A percentile compares a stretch with the other conserved stretches of the same genome.
Evolutionary conservation across 768 basidiomycete species (phyloP).

Genomic region (Mycena indigotica): DNA sequence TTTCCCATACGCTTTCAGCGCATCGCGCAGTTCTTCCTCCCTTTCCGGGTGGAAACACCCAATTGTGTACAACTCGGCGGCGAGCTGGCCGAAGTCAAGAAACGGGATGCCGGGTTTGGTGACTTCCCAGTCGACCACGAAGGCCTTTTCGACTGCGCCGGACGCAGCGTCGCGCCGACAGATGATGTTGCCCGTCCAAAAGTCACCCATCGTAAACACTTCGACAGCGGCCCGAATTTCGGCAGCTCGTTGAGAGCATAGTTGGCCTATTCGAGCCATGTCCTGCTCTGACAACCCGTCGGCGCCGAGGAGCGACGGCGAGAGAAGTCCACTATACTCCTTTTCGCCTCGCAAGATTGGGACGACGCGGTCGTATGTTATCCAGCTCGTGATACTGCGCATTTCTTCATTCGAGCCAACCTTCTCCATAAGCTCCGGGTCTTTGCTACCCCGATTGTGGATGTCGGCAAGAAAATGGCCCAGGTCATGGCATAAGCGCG

Average conservation of each 20-base stretch:
- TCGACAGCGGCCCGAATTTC: background rate
- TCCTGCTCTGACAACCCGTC: conserved; percentile 21
- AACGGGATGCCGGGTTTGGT: conserved; percentile 43
- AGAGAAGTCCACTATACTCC: conserved; percentile 28
- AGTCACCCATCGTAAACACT: conserved; percentile 35
- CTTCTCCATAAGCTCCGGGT: conserved; percentile 4
- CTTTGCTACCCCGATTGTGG: conserved; percentile 33
- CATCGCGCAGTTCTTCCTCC: background rate
- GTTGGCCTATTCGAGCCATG: background rate
- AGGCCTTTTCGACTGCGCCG: conserved; percentile 20
- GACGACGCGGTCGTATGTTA: conserved; percentile 42
- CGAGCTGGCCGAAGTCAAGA: conserved; percentile 47
- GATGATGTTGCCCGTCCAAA: conserved; percentile 52
- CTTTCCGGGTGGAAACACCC: conserved; percentile 31
- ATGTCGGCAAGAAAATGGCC: conserved; percentile 42
- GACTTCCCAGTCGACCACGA: conserved; percentile 47
- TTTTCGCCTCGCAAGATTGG: conserved; percentile 28
- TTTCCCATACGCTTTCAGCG: background rate
- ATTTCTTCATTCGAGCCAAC: conserved; percentile 37
- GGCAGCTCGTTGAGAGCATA: background rate
- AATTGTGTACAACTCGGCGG: conserved; percentile 41
- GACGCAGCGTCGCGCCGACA: conserved; percentile 18
- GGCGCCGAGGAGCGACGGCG: conserved; percentile 32
- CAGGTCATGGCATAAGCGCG: conserved; percentile 40
- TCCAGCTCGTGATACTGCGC: conserved; percentile 31